Base-by-base conservation (phyloP, 2,329 filamentous ascomycete species). In the Didymella keratinophila region DNA sequence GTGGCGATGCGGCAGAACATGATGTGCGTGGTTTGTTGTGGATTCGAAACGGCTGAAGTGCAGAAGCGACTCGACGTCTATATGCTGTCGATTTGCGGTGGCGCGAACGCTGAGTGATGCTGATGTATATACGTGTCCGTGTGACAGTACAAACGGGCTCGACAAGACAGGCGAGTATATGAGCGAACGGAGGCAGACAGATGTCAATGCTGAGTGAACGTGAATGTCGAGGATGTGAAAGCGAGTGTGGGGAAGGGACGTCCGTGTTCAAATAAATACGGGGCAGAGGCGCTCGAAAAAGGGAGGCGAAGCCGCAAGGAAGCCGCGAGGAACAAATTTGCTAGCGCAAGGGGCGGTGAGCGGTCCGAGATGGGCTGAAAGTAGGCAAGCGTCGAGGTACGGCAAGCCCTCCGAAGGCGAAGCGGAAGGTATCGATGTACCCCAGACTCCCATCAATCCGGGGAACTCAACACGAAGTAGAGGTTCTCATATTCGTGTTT, bases 1-100 rank as follows among this genome's bases (percentile, higher is more conserved):
- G 66, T 61, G 43, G 69, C 68, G 65, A 68, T 64, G 49, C 71
- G 70, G 20, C 63, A 57, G 56, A 70, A 60, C 66, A 69, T 61
- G 23, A 20, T 53, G 37, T 36, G 34, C 52, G 45, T 30, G 28
- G 52, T 47, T 46, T 14, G 27, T 23, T 34, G 21, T 32, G 30
- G 9, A 2, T 12, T 12, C 3, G 11, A 14, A 4, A 55, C 45
- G 43, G 20, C 34, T 43, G 14, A 18, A 2, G 4, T n/a, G 23
- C 6, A 28, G 4, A 18, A 12, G 49, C 25, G 49, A 34, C 8
- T 30, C 23, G 18, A 21, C 2, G n/a, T 8, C 14, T 45, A 32
- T 39, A 18, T 36, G 16, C 7, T 18, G 27, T 46, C 36, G 18
- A 36, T 25, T 25, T 51, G 11, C 23, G 18, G 47, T 30, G 47